Percentiles rank a stretch among this genome's conserved stretches.
Evolutionary conservation across 208 protist genomes (phyloP).

Genomic region (Naegleria lovaniensis): DNA sequence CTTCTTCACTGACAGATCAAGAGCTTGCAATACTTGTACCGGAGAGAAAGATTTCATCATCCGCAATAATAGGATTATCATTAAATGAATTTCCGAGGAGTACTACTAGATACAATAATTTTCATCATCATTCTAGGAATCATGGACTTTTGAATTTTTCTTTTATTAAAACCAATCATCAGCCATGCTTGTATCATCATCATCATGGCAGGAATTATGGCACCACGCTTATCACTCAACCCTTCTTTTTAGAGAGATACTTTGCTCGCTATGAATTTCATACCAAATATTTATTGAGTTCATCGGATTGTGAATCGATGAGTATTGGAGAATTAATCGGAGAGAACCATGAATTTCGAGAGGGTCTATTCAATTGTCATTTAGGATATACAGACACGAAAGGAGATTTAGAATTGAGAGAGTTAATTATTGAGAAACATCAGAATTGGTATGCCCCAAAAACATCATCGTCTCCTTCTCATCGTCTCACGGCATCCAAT

Average conservation of each 20-base stretch:
- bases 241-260: constrained; percentile 14
- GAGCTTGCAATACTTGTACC: too few relatives aligned
- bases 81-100: too few relatives aligned
- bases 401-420: constrained; percentile 25
- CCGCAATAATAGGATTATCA: too few relatives aligned
- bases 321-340: constrained; percentile 28
- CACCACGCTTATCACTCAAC: background rate
- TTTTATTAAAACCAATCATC: too few relatives aligned
- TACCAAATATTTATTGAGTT: constrained; percentile 27
- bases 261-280: constrained; percentile 38
- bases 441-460: background rate
- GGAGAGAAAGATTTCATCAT: too few relatives aligned
- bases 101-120: too few relatives aligned
- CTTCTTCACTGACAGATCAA: too few relatives aligned
- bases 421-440: background rate
- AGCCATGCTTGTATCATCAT: too few relatives aligned
- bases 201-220: too few relatives aligned
- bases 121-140: too few relatives aligned
- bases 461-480: constrained; percentile 2
- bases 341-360: background rate
- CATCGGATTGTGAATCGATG: constrained; percentile 32
- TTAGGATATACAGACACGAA: constrained; percentile 34
- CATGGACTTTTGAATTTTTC: too few relatives aligned
- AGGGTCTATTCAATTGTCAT: constrained; percentile 15
- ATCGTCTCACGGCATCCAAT: background rate